phyloP scores from a whole-genome alignment of 306 rosid species.

The Cyamopsis tetragonoloba region DNA sequence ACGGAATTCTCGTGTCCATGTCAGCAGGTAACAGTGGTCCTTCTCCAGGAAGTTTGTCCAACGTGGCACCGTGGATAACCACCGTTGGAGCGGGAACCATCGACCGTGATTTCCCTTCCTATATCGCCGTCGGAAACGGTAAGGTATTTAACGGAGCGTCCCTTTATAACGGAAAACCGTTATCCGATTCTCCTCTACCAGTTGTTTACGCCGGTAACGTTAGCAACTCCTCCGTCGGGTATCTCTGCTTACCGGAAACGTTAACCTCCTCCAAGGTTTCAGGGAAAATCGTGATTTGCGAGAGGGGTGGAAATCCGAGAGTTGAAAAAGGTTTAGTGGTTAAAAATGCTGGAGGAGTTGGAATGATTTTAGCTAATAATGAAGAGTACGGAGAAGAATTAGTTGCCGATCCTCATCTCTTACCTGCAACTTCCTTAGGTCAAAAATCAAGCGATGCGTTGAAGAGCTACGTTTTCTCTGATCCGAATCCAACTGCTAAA shows the following conservation, averaged over 20 bases:
- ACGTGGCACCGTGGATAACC: conserved; percentile 83
- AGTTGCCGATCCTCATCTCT: conserved; percentile 69
- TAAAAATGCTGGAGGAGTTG: conserved; percentile 69
- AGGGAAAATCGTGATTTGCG: conserved; percentile 78
- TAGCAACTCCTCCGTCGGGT: conserved; percentile 44
- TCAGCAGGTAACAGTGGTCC: conserved; percentile 95
- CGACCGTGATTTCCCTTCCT: conserved; percentile 77
- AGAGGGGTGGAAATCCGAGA: conserved; percentile 75
- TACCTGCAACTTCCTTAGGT: conserved; percentile 69
- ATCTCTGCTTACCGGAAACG: conserved; percentile 41
- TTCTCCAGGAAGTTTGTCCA: conserved; percentile 38
- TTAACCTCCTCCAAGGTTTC: conserved; percentile 46
- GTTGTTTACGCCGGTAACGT: conserved; percentile 51
- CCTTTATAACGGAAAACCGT: conserved; percentile 52
- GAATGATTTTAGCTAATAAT: conserved; percentile 73
- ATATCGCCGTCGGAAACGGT: conserved; percentile 54
- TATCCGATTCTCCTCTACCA: conserved; percentile 43
- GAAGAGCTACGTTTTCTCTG: conserved; percentile 44
- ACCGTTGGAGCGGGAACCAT: conserved; percentile 92
- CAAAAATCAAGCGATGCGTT: conserved; percentile 48
- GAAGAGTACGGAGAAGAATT: conserved; percentile 76
- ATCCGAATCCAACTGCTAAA: conserved; percentile 54
- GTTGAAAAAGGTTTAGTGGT: conserved; percentile 69
- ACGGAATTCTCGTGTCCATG: conserved; percentile 64
- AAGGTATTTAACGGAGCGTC: conserved; percentile 58